Percentiles rank a stretch among this genome's conserved stretches.
Evolutionary conservation across 75 land plant species (phyloP).

Genomic region (Gnetum montanum): DNA sequence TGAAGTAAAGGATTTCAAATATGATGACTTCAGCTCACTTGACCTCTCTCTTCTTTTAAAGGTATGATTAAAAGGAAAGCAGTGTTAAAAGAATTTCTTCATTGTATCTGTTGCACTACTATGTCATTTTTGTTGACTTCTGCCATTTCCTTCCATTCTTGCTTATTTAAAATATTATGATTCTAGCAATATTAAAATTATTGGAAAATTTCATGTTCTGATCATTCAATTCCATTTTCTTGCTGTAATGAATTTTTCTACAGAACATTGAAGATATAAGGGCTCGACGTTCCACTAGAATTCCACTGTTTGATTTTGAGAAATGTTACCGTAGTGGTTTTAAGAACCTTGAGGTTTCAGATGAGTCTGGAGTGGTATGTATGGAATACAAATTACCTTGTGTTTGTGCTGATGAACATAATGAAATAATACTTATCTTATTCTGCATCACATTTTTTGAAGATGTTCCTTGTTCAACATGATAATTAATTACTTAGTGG

Average conservation of each 20-base stretch:
- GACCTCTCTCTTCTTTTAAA: slow-evolving; percentile 82
- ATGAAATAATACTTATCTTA: too few relatives aligned
- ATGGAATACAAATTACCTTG: too few relatives aligned
- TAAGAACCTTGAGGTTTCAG: slow-evolving; percentile 77
- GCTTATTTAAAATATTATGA: too few relatives aligned
- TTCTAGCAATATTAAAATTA: too few relatives aligned
- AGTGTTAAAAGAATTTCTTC: too few relatives aligned
- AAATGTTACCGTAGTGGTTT: slow-evolving; percentile 70
- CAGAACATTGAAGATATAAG: slow-evolving; percentile 92
- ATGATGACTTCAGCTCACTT: slow-evolving; percentile 78
- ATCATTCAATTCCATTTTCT: too few relatives aligned
- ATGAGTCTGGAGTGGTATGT: slow-evolving; percentile 97
- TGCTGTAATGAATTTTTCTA: too few relatives aligned
- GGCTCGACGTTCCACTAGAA: slow-evolving; percentile 41
- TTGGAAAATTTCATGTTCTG: too few relatives aligned
- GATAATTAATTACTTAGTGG: too few relatives aligned
- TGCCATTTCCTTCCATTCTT: neutral
- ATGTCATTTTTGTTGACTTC: neutral
- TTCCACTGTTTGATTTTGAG: slow-evolving; percentile 93
- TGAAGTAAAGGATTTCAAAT: slow-evolving; percentile 76
- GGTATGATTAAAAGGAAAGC: slow-evolving; percentile 44
- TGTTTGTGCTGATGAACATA: too few relatives aligned
- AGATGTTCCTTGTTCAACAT: too few relatives aligned
- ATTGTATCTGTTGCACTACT: neutral
- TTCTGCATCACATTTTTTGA: neutral